phyloP scores from a whole-genome alignment of 176 grass and related monocot genomes.

The maize (Zea mays) region Zm-B73-REFERENCE-NAM-5.0 NC_050105.1:142911501-142912000 shows the following conservation, averaged over 20 bases:
- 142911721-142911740: background rate
- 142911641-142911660: background rate
- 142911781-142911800: no score
- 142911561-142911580: background rate
- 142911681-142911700: background rate
- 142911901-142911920: no score
- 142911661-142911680: background rate
- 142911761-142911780: no score
- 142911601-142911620: background rate
- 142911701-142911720: background rate
- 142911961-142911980: no score
- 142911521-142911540: constrained; percentile 26
- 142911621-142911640: background rate
- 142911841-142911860: no score
- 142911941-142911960: background rate
- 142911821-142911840: no score
- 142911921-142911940: no score
- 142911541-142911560: constrained; percentile 3
- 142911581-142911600: background rate
- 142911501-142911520: no score
- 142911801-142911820: no score
- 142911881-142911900: no score
- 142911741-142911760: no score
- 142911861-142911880: no score
- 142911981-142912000: constrained; percentile 23